Conservation (phyloP, 164 flowering plant genomes). For the Akebia trifoliata region DNA sequence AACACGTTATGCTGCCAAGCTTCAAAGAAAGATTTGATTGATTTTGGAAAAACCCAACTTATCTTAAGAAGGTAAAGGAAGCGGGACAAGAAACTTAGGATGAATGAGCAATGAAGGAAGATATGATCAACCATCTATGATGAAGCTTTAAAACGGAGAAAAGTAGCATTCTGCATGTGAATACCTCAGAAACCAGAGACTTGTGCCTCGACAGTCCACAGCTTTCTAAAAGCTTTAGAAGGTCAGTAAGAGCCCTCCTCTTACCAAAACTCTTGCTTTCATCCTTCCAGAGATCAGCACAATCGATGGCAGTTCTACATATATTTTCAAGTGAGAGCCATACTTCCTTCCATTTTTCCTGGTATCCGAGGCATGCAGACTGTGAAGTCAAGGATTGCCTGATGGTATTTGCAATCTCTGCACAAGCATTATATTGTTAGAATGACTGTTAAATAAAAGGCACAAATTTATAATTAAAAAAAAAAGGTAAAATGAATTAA, state of each 20-base stretch:
- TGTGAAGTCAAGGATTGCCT: slow-evolving; percentile 18
- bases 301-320: slow-evolving; percentile 28
- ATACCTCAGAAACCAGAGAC: slow-evolving; percentile 45
- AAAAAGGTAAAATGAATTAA: background rate
- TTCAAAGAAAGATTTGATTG: no score
- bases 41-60: no score
- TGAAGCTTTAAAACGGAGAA: background rate
- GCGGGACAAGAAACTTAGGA: no score
- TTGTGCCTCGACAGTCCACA: slow-evolving; percentile 68
- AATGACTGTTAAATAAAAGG: background rate
- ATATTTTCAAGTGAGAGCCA: slow-evolving; percentile 46
- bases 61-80: no score
- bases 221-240: slow-evolving; percentile 57
- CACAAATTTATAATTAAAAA: background rate
- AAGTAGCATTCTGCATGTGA: background rate
- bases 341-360: slow-evolving; percentile 38
- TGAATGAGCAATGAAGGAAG: background rate
- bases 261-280: slow-evolving; percentile 39
- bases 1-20: no score
- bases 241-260: slow-evolving; percentile 57
- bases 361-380: slow-evolving; percentile 23
- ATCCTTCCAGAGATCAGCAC: slow-evolving; percentile 57
- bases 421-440: slow-evolving; percentile 10
- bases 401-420: slow-evolving; percentile 26
- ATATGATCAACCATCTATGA: background rate